These are phyloP conservation scores for Paraleonurus japonicus DNA, from an alignment of 257 asterid species.

Conservation along the genomic window DNA sequence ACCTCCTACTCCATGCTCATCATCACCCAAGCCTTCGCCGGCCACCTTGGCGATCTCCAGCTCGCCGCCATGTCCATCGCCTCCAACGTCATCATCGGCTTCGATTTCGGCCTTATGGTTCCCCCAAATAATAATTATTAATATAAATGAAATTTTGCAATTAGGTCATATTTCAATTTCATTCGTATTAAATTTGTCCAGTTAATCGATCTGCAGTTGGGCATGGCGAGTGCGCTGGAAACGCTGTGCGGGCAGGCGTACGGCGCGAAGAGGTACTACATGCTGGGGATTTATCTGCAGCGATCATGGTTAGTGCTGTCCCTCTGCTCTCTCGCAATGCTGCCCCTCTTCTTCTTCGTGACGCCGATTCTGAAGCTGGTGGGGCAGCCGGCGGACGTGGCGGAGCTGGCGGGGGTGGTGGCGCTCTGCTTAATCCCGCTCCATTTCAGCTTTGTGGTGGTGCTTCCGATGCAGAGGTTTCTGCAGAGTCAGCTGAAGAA, in stretches of 20 bases:
- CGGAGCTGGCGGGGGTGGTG: conserved; percentile 73
- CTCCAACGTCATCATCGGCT: conserved; percentile 58
- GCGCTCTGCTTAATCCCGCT: conserved; percentile 61
- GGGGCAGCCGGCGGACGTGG: conserved; percentile 75
- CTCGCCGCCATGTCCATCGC: conserved; percentile 85
- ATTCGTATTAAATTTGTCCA: too few relatives aligned
- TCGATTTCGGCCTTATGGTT: conserved; percentile 77
- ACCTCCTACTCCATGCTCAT: conserved; percentile 67
- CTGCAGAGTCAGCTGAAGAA: conserved; percentile 90
- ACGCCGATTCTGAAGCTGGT: conserved; percentile 55
- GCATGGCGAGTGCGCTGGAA: conserved; percentile 91
- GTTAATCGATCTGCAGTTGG: too few relatives aligned
- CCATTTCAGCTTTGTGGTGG: conserved; percentile 74
- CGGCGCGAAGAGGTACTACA: conserved; percentile 68
- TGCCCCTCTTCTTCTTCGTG: conserved; percentile 60
- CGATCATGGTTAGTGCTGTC: conserved; percentile 74
- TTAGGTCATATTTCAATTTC: too few relatives aligned
- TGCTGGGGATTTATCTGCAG: conserved; percentile 82
- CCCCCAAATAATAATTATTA: too few relatives aligned
- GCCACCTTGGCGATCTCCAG: conserved; percentile 84
- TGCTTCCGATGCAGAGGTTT: conserved; percentile 75
- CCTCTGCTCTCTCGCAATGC: conserved; percentile 38
- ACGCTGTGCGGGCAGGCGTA: conserved; percentile 92
- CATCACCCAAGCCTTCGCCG: conserved; percentile 82
- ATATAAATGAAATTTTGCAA: too few relatives aligned